These are phyloP conservation scores for Saprolegnia parasitica DNA, from an alignment of 352 stramenopile genomes.

Conservation along the genomic window DNA sequence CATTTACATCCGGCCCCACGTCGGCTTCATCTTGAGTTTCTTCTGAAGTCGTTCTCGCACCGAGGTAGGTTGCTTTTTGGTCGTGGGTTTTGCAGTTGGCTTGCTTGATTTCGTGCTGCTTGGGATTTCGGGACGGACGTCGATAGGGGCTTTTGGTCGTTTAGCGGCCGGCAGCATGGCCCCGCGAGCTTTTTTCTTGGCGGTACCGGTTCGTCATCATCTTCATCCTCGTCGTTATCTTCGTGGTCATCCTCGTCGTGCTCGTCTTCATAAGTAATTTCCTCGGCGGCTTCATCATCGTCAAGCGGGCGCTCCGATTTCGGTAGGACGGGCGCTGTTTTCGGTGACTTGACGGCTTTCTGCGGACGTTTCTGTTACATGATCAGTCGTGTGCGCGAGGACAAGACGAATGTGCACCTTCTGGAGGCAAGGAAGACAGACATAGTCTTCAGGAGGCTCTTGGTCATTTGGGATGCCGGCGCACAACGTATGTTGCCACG, in stretches of 20 bases:
- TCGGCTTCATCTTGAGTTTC: conserved; percentile 66
- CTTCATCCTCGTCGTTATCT: background rate
- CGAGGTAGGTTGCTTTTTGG: conserved; percentile 56
- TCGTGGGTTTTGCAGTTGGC: background rate
- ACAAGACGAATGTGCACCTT: background rate
- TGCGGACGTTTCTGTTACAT: conserved; percentile 1
- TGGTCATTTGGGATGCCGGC: conserved; percentile 47
- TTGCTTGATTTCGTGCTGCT: conserved; percentile 30
- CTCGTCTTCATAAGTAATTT: background rate
- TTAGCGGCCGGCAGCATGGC: conserved; percentile 33
- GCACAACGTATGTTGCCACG: conserved; percentile 61
- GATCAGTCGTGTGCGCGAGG: background rate
- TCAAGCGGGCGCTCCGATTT: background rate
- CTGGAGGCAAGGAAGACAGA: conserved; percentile 42
- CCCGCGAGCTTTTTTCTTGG: conserved; percentile 33
- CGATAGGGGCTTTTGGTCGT: conserved; percentile 29
- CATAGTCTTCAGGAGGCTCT: conserved; percentile 53
- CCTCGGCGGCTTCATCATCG: conserved; percentile 6
- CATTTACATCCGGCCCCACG: conserved; percentile 25
- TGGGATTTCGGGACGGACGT: conserved; percentile 47
- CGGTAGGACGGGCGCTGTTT: background rate
- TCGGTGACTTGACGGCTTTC: conserved; percentile 25
- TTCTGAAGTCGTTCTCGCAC: conserved; percentile 69
- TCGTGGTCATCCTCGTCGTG: conserved; percentile 16
- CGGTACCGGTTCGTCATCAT: conserved; percentile 3